phyloP scores from a whole-genome alignment of 768 basidiomycete species.

The Xerocomus brunneocitrinus region DNA sequence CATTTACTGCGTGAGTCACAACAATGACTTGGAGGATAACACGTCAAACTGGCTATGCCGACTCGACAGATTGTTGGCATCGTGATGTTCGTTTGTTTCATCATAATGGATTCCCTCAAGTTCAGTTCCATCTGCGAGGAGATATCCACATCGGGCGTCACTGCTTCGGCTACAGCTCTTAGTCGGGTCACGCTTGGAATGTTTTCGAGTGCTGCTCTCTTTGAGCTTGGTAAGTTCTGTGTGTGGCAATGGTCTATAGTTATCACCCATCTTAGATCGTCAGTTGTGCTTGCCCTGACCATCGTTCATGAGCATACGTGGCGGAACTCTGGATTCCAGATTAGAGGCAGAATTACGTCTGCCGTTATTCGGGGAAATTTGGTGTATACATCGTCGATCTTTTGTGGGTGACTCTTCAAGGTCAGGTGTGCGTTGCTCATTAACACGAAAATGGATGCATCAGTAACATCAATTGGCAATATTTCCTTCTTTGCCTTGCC shows the following conservation, averaged over 20 bases:
- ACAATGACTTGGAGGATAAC: not conserved
- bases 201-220: constrained; percentile 9
- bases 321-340: not conserved
- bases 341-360: not conserved
- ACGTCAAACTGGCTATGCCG: not conserved
- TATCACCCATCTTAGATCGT: not conserved
- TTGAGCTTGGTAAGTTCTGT: constrained; percentile 8
- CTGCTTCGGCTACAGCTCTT: not conserved
- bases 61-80: not conserved
- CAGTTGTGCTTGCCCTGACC: constrained; percentile 10
- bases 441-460: not conserved
- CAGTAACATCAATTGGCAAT: not conserved
- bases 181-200: constrained; percentile 5
- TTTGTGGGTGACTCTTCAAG: constrained; percentile 2
- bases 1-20: constrained; percentile 2
- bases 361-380: constrained; percentile 9
- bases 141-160: not conserved
- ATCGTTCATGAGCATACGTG: not conserved
- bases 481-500: not conserved
- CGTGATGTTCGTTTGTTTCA: constrained; percentile 3
- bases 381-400: constrained; percentile 4
- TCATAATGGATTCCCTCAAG: not conserved
- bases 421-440: not conserved
- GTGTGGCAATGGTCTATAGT: not conserved
- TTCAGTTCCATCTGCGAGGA: constrained; percentile 4